Conservation (phyloP, 805 yeast genomes). For the Komagataella pastoris region DNA sequence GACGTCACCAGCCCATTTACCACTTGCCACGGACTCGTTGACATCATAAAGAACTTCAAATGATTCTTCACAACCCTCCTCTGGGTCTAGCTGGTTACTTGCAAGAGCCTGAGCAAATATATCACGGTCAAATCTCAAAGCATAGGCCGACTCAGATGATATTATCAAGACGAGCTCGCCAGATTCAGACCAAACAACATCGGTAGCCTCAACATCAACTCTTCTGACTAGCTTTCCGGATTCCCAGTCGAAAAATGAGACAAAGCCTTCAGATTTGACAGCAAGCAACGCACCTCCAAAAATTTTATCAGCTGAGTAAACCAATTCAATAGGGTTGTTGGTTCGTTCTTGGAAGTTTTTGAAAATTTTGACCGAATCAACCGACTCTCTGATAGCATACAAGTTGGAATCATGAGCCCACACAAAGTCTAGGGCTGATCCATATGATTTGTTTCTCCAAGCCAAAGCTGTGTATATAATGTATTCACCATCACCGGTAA, state of each 20-base stretch:
- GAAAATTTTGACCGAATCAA: constrained; percentile 52
- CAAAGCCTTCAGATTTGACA: constrained; percentile 70
- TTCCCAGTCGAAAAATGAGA: constrained; percentile 92
- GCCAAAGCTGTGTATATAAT: constrained; percentile 93
- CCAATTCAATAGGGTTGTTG: constrained; percentile 47
- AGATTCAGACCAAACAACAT: constrained; percentile 85
- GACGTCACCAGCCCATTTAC: constrained; percentile 96
- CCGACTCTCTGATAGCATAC: constrained; percentile 70
- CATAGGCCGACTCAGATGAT: constrained; percentile 60
- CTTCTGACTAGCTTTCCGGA: constrained; percentile 72
- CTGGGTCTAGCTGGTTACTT: constrained; percentile 46
- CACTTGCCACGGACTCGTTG: constrained; percentile 70
- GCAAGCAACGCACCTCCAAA: constrained; percentile 86
- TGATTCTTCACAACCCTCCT: constrained; percentile 81
- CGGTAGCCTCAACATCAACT: constrained; percentile 75
- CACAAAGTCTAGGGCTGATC: constrained; percentile 78
- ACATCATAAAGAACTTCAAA: constrained; percentile 79
- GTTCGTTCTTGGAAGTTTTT: constrained; percentile 78
- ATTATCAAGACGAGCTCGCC: constrained; percentile 79
- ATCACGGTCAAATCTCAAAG: constrained; percentile 61
- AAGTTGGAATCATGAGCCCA: constrained; percentile 91
- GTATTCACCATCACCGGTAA: constrained; percentile 96
- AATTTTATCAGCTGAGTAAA: constrained; percentile 65
- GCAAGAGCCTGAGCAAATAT: constrained; percentile 49
- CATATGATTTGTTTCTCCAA: constrained; percentile 94